Percentiles rank a stretch among this genome's conserved stretches.
Evolutionary conservation across 2,329 filamentous ascomycete species (phyloP).

Genomic region (Cladosporium sp.): DNA sequence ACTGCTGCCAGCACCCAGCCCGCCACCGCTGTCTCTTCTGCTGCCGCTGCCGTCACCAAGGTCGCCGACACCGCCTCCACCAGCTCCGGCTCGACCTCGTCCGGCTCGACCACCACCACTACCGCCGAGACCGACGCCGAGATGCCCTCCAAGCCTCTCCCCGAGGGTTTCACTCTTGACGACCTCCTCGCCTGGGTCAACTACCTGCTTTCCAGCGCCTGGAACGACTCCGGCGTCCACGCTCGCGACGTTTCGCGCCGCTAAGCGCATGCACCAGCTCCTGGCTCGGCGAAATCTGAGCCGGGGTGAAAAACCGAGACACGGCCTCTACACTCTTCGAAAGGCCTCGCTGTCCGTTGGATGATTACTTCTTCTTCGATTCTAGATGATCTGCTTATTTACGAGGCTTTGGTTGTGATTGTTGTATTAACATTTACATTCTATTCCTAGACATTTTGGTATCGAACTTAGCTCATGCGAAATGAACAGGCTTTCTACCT

Average conservation of each 20-base stretch:
- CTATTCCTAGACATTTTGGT: no score
- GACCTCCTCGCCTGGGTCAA: conserved; percentile 17
- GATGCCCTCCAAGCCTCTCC: conserved; percentile 19
- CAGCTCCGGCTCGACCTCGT: conserved; percentile 5
- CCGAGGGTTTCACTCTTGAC: conserved; percentile 22
- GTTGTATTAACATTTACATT: no score
- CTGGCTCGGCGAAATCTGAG: no score
- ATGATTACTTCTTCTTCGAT: no score
- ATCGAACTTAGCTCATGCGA: no score
- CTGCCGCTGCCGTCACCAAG: conserved; percentile 11
- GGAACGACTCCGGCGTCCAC: not conserved
- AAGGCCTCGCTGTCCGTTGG: no score
- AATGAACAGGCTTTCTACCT: no score
- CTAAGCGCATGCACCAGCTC: not conserved
- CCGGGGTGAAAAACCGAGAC: no score
- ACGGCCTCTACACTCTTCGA: no score
- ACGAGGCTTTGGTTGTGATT: no score
- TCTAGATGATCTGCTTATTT: no score
- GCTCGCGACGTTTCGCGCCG: conserved; percentile 1
- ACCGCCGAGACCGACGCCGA: conserved; percentile 8
- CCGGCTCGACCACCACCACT: conserved; percentile 1
- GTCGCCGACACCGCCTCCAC: conserved; percentile 16
- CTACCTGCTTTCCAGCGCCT: conserved; percentile 5
- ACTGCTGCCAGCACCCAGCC: not conserved
- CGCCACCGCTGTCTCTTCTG: not conserved